These are phyloP conservation scores for Boletus pseudopeckii DNA, from an alignment of 768 basidiomycete genomes.

Conservation along the genomic window DNA sequence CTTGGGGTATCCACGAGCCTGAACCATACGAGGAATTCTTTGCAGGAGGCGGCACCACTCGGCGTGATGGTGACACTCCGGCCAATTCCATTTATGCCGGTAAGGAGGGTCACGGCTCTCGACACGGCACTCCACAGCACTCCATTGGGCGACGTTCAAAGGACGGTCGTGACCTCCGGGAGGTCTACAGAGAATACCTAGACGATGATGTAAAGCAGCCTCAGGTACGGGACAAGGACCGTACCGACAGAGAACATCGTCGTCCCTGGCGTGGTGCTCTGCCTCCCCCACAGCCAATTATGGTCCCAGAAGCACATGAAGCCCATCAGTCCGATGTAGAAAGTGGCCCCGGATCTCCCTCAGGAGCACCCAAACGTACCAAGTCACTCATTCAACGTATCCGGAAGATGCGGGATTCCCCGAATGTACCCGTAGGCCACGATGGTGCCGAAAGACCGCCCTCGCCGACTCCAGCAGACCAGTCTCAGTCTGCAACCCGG, in stretches of 20 bases:
- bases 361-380: slow-evolving; percentile 58
- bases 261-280: slow-evolving; percentile 49
- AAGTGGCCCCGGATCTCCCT: slow-evolving; percentile 39
- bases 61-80: slow-evolving; percentile 52
- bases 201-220: slow-evolving; percentile 36
- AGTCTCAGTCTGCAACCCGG: slow-evolving; percentile 31
- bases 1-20: slow-evolving; percentile 91
- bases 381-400: slow-evolving; percentile 88
- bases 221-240: slow-evolving; percentile 32
- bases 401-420: slow-evolving; percentile 82
- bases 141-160: slow-evolving; percentile 39
- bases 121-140: slow-evolving; percentile 35
- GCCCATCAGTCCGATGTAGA: slow-evolving; percentile 37
- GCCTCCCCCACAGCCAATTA: slow-evolving; percentile 83
- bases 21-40: slow-evolving; percentile 90
- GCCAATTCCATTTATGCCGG: slow-evolving; percentile 70
- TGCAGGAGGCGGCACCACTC: slow-evolving; percentile 64
- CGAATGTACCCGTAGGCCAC: slow-evolving; percentile 69
- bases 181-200: slow-evolving; percentile 42
- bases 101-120: slow-evolving; percentile 44
- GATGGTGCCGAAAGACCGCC: slow-evolving; percentile 41
- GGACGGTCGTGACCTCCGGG: slow-evolving; percentile 49
- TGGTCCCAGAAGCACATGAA: slow-evolving; percentile 60
- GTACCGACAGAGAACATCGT: slow-evolving; percentile 33
- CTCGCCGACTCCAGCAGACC: slow-evolving; percentile 42